Conservation (phyloP, 1,284 basidiomycete species). For the Veloporphyrellus conicus region DNA sequence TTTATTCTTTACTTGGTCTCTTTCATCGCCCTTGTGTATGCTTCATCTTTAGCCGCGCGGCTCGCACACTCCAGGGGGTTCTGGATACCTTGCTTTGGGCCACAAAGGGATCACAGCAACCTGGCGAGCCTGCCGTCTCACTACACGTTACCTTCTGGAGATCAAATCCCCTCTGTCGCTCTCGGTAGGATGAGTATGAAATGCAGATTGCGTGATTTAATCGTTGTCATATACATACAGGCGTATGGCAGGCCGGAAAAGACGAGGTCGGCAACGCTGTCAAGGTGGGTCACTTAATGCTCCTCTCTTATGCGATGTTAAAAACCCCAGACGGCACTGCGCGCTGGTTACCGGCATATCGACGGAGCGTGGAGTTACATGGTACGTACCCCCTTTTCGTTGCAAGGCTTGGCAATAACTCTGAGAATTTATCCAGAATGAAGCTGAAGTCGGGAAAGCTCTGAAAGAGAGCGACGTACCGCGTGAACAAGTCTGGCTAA, state of each 20-base stretch:
- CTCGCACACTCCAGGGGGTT: conserved; percentile 22
- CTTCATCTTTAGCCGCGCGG: conserved; percentile 9
- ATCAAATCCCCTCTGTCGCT: conserved; percentile 58
- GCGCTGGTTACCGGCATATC: conserved; percentile 68
- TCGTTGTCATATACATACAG: conserved; percentile 29
- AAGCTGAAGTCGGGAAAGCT: conserved; percentile 72
- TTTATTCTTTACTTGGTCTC: conserved; percentile 15
- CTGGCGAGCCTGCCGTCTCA: conserved; percentile 40
- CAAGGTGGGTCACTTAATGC: conserved; percentile 35
- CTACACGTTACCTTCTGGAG: conserved; percentile 56
- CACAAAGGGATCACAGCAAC: conserved; percentile 23
- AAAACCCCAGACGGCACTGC: conserved; percentile 45
- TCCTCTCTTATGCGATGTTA: not conserved
- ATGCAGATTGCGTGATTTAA: conserved; percentile 3
- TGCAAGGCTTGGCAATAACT: not conserved
- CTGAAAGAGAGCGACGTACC: conserved; percentile 54
- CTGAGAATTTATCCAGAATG: conserved; percentile 48
- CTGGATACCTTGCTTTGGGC: conserved; percentile 21
- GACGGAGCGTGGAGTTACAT: conserved; percentile 72
- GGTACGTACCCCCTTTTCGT: conserved; percentile 29
- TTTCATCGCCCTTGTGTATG: conserved; percentile 16
- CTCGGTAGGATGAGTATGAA: conserved; percentile 40
- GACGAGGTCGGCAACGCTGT: conserved; percentile 59
- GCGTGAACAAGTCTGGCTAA: conserved; percentile 67
- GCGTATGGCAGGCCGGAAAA: conserved; percentile 57